These are phyloP conservation scores for Naegleria gruberi DNA, from an alignment of 208 protist species.

Conservation along the genomic window DNA sequence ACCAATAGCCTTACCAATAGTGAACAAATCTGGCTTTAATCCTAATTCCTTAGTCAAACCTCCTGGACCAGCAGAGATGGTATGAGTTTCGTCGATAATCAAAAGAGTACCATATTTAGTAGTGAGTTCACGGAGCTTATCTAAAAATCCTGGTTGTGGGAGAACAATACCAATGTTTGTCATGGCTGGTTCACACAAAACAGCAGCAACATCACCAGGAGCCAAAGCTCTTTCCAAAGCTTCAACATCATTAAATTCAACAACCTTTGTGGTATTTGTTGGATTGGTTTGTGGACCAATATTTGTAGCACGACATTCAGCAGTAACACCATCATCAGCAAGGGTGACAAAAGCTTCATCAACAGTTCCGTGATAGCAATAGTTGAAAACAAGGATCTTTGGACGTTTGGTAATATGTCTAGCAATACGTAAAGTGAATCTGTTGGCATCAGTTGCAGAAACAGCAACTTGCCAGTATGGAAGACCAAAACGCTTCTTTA, in stretches of 20 bases:
- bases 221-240: background rate
- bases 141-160: constrained; percentile 35
- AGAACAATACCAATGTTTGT: constrained; percentile 44
- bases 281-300: background rate
- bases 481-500: background rate
- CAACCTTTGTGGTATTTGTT: background rate
- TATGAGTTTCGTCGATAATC: constrained; percentile 46
- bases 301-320: background rate
- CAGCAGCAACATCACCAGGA: constrained; percentile 32
- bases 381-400: background rate
- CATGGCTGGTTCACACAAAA: constrained; percentile 44
- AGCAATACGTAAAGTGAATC: background rate
- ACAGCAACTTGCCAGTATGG: background rate
- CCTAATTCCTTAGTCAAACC: constrained; percentile 39
- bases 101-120: constrained; percentile 37
- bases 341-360: background rate
- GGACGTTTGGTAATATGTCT: background rate
- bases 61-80: constrained; percentile 43
- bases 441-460: background rate
- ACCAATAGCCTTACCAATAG: constrained; percentile 46
- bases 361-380: background rate
- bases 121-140: constrained; percentile 34
- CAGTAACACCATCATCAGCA: background rate
- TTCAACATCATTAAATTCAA: background rate
- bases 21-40: constrained; percentile 42